Evolutionary conservation across 805 yeast species (phyloP).

Genomic region (Millerozyma acaciae): DNA sequence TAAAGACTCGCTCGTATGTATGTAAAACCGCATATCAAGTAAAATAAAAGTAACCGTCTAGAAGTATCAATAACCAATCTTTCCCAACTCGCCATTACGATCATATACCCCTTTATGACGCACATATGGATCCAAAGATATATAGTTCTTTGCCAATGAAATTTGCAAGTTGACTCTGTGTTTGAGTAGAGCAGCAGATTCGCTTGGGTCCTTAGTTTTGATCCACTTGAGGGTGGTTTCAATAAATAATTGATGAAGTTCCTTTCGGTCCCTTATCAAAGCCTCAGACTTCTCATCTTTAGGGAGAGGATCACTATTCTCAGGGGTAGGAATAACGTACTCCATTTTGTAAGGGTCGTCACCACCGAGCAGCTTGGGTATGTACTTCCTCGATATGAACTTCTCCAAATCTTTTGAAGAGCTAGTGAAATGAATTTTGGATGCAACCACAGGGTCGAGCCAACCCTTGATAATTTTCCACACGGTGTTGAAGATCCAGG

Average conservation of each 20-base stretch:
- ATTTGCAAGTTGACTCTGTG: slow-evolving; percentile 53
- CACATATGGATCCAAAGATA: slow-evolving; percentile 68
- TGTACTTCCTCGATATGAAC: slow-evolving; percentile 52
- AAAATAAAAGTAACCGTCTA: too few species aligned
- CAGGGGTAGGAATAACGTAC: slow-evolving; percentile 61
- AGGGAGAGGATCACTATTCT: slow-evolving; percentile 39
- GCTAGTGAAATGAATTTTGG: slow-evolving; percentile 83
- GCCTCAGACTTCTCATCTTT: slow-evolving; percentile 37
- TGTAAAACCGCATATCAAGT: not conserved
- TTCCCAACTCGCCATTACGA: slow-evolving; percentile 47
- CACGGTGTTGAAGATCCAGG: slow-evolving; percentile 90
- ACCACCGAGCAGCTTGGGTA: slow-evolving; percentile 79
- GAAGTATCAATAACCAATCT: slow-evolving; percentile 2
- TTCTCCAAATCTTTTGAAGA: slow-evolving; percentile 60
- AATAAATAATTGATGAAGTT: slow-evolving; percentile 49
- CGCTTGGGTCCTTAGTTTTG: slow-evolving; percentile 46
- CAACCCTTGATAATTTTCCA: slow-evolving; percentile 89
- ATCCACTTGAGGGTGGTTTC: slow-evolving; percentile 73
- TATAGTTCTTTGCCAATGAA: slow-evolving; percentile 57
- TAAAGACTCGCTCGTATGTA: too few species aligned
- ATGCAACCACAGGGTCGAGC: slow-evolving; percentile 95
- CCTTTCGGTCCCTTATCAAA: slow-evolving; percentile 47
- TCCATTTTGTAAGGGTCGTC: slow-evolving; percentile 52
- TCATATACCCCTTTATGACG: slow-evolving; percentile 76
- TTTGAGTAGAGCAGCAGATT: slow-evolving; percentile 41